Evolutionary conservation across 2,329 filamentous ascomycete genomes (phyloP), one percentile per base, ranked within the genome.

Genomic region (Sphaerulina vaccinii): DNA sequence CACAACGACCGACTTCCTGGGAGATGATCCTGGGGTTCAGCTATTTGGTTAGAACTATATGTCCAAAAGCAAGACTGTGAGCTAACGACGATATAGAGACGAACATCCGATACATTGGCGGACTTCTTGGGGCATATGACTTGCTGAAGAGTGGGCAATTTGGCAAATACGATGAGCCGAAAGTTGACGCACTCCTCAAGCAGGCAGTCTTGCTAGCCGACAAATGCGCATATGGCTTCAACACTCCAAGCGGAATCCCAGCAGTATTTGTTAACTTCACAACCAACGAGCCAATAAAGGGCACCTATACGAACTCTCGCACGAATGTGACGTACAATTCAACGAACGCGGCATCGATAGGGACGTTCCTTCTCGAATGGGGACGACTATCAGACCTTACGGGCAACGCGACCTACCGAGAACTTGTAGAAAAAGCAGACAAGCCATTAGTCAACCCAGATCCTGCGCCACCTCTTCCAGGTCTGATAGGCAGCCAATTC

Each of bases 1-100:
- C 39, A 54, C 51, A 1, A 54, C 75, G 7, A 87, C 58, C n/a
- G 29, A 54, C 10, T 54, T 48, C 9, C 22, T 52, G 10, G 35
- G 47, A 5, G 36, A 22, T 2, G 48, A 37, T 13, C 42, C 49
- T 11, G 52, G 42, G 4, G 50, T 53, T 13, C 40, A 52, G 19
- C 32, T 60, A 1, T 56, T 56, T 39, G 54, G 53, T 56, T 10
- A 36, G 49, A 29, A 41, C 4, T 4, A 15, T 7, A 16, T 6
- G 18, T 29, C 10, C 2, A 2, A 3, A 0, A 8, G 1, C 5
- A 23, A 22, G 15, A 3, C 5, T 10, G 1, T 18, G 6, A 9
- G 11, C 46, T 54, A 33, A 54, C n/a, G 13, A 52, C 2, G 38
- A 36, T 35, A 24, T 22, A 53, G 57, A 59, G 32, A 58, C 52